A percentile compares a stretch with the other conserved stretches of the same genome.
Conservation (phyloP, 495 filamentous ascomycete species). For the Neurospora cerealis region DNA sequence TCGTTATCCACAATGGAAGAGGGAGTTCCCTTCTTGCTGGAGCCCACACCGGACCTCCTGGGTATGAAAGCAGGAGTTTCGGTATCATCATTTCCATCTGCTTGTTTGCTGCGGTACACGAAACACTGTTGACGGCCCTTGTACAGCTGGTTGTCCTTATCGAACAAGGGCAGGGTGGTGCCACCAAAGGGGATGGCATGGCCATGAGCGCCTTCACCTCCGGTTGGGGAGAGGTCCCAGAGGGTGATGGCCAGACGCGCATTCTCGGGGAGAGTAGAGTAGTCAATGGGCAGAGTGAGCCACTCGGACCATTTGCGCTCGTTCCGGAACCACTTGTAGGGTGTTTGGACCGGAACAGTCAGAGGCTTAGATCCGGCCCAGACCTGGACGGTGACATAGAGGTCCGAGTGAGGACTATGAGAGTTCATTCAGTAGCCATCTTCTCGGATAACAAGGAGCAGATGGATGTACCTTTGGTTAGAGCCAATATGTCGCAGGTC, state of each 20-base stretch:
- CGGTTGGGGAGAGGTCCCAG: conserved; percentile 84
- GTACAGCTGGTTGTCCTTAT: conserved; percentile 76
- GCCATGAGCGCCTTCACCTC: conserved; percentile 49
- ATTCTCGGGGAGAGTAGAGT: conserved; percentile 66
- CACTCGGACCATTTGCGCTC: conserved; percentile 90
- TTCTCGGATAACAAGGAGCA: conserved; percentile 12
- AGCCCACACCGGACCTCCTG: conserved; percentile 19
- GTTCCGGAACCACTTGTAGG: conserved; percentile 78
- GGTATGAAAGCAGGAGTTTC: conserved; percentile 61
- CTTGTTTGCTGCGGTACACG: conserved; percentile 69
- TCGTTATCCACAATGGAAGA: conserved; percentile 40
- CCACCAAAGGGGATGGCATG: conserved; percentile 90
- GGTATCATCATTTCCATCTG: conserved; percentile 75
- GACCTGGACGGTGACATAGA: conserved; percentile 84
- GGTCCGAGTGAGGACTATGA: conserved; percentile 59
- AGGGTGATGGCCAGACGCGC: conserved; percentile 85
- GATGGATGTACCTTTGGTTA: conserved; percentile 39
- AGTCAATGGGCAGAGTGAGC: conserved; percentile 75
- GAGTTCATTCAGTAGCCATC: not conserved
- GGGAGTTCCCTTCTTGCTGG: conserved; percentile 38
- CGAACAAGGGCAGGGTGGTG: conserved; percentile 83
- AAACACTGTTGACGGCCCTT: conserved; percentile 90
- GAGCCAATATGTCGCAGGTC: conserved; percentile 81
- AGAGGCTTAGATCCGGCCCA: conserved; percentile 95
- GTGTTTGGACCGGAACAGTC: conserved; percentile 82